A percentile compares a stretch with the other conserved stretches of the same genome.
These are phyloP conservation scores for Rhodotorula sp. DNA, from an alignment of 1,284 basidiomycete species.

Conservation along the genomic window DNA sequence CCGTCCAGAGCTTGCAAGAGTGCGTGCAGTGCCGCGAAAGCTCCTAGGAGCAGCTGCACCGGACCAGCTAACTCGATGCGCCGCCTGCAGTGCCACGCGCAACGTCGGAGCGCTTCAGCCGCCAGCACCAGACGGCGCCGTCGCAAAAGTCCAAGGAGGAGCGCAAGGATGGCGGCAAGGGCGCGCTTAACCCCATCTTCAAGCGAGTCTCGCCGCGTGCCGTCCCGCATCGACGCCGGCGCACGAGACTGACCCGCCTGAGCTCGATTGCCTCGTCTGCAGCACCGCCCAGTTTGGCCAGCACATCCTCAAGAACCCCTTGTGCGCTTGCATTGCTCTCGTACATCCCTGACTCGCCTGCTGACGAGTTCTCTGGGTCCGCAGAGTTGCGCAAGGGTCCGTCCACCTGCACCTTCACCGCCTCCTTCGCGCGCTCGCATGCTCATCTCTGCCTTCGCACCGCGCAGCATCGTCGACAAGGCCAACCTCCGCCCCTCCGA, in stretches of 20 bases:
- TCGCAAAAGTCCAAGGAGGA: slow-evolving; percentile 14
- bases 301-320: slow-evolving; percentile 94
- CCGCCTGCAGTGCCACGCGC: slow-evolving; percentile 76
- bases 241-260: slow-evolving; percentile 4
- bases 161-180: slow-evolving; percentile 29
- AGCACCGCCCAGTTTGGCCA: slow-evolving; percentile 76
- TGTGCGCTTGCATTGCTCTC: slow-evolving; percentile 73
- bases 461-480: slow-evolving; percentile 57
- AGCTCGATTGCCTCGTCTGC: neutral
- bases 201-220: slow-evolving; percentile 28
- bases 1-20: too few relatives aligned
- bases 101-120: slow-evolving; percentile 46
- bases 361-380: neutral
- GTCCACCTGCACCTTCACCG: neutral
- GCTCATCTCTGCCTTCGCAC: neutral
- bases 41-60: too few relatives aligned
- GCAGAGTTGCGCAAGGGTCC: slow-evolving; percentile 39
- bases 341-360: neutral
- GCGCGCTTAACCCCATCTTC: slow-evolving; percentile 46
- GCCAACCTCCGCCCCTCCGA: slow-evolving; percentile 93
- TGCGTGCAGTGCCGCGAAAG: too few relatives aligned
- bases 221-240: neutral
- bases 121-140: slow-evolving; percentile 24
- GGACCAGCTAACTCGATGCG: too few relatives aligned
- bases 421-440: neutral